phyloP scores from a whole-genome alignment of 1,284 basidiomycete genomes.

The Vanrija sp. region DNA sequence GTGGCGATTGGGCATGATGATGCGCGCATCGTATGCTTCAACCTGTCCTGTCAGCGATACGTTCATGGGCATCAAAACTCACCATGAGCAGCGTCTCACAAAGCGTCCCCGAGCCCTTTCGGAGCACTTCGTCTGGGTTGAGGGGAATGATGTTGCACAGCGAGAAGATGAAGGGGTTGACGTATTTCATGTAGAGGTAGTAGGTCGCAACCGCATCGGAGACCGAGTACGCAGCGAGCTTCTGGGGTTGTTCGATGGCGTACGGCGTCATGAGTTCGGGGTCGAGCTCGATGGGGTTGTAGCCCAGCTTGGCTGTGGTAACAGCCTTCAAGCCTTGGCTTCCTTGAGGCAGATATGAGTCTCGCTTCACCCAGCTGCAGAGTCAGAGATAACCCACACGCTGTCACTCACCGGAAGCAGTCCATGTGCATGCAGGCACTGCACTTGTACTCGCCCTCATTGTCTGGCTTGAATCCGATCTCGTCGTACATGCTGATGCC shows the following conservation, averaged over 20 bases:
- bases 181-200: conserved; percentile 99
- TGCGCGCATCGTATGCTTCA: conserved; percentile 84
- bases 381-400: conserved; percentile 1
- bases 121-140: conserved; percentile 90
- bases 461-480: conserved; percentile 86
- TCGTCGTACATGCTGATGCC: conserved; percentile 96
- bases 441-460: conserved; percentile 94
- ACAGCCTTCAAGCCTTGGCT: conserved; percentile 98
- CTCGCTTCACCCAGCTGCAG: conserved; percentile 87
- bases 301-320: conserved; percentile 93
- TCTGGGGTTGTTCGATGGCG: conserved; percentile 91
- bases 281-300: conserved; percentile 95
- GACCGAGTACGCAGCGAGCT: conserved; percentile 95
- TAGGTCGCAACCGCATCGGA: conserved; percentile 99
- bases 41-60: conserved; percentile 57
- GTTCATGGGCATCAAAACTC: conserved; percentile 24
- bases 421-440: conserved; percentile 96
- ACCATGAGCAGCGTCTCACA: conserved; percentile 99
- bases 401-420: conserved; percentile 67
- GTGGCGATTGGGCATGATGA: conserved; percentile 98
- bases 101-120: conserved; percentile 93
- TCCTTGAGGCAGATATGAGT: conserved; percentile 98
- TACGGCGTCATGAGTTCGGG: conserved; percentile 99
- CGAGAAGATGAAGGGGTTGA: conserved; percentile 99
- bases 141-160: conserved; percentile 99